Percentiles rank a stretch among this genome's conserved stretches.
Evolutionary conservation across 2,329 filamentous ascomycete genomes (phyloP).

Genomic region (Trichoderma koningiopsis): DNA sequence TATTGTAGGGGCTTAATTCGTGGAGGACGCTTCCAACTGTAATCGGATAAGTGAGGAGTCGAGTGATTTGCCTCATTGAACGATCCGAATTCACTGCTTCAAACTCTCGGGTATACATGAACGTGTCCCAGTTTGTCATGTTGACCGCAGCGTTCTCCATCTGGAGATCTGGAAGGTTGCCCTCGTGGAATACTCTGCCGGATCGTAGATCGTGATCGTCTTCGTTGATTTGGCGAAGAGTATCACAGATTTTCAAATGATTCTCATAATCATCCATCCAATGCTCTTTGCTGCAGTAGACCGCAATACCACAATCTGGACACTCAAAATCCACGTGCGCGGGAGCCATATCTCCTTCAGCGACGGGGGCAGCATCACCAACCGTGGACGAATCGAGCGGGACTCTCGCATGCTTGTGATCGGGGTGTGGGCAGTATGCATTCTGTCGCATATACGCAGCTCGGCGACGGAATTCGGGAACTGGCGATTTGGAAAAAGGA

Average conservation of each 20-base stretch:
- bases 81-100: slow-evolving; percentile 88
- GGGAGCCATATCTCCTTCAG: slow-evolving; percentile 63
- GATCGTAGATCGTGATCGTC: slow-evolving; percentile 94
- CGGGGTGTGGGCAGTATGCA: slow-evolving; percentile 89
- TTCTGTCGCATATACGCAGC: slow-evolving; percentile 92
- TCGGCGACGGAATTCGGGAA: slow-evolving; percentile 81
- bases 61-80: slow-evolving; percentile 88
- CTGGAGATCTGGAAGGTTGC: slow-evolving; percentile 84
- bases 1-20: slow-evolving; percentile 88
- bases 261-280: slow-evolving; percentile 95
- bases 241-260: slow-evolving; percentile 90
- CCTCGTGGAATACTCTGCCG: slow-evolving; percentile 90
- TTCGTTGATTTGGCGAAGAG: slow-evolving; percentile 90
- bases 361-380: slow-evolving; percentile 59
- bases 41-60: slow-evolving; percentile 88
- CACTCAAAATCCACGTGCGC: slow-evolving; percentile 92
- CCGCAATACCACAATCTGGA: slow-evolving; percentile 90
- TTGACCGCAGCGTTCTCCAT: slow-evolving; percentile 92
- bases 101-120: slow-evolving; percentile 90
- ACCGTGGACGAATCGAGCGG: slow-evolving; percentile 66
- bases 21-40: slow-evolving; percentile 91
- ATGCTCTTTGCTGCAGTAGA: slow-evolving; percentile 92
- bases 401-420: slow-evolving; percentile 74
- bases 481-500: slow-evolving; percentile 84
- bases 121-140: slow-evolving; percentile 98